Evolutionary conservation across 2,329 filamentous ascomycete species (phyloP), one percentile per base, ranked within the genome.

Genomic region (Clarireedia homoeocarpa): DNA sequence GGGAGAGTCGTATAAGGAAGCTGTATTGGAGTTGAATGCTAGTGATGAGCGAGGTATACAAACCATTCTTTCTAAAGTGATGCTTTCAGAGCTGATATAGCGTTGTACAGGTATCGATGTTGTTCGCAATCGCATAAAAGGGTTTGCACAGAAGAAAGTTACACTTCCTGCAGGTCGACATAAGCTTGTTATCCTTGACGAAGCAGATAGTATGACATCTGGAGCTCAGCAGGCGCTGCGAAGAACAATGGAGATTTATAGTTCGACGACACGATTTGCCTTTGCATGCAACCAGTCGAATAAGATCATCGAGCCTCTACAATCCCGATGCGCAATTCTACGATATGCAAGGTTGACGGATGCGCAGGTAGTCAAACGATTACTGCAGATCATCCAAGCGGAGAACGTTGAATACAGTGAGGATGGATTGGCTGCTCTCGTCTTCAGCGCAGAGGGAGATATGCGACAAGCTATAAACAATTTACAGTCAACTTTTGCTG

Each of bases 391-490:
- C 64, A 94, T 91, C 69, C 87, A 94, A 69, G 91, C 90, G 1
- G 94, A 99, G 73, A 84, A 88, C 62, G 91, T 97, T 46, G 79
- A 94, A 69, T 89, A 91, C 73, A 91, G 85, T 51, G 94, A 99
- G 65, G 92, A 97, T 70, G 94, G 94, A 0, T 78, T 97, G 58
- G 94, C 92, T 0, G 94, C 94, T n/a, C 77, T 99, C 36, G 91
- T 99, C 1, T 99, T 99, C 75, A 94, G 88, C 60, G 94, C 94
- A 6, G 94, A 99, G 72, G 94, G 94, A 56, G 94, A 99, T 70
- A 99, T 99, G 94, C 84, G 94, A 59, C 94, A 99, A 74, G 94
- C 94, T 38, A 96, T 99, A 77, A 99, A 99, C 75, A 97, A 97
- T 72, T 74, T 99, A 63, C 94, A 99, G 71, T 95, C 89, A 63